These are phyloP conservation scores for Apiospora koreana DNA, from an alignment of 2,329 filamentous ascomycete genomes.

Conservation along the genomic window DNA sequence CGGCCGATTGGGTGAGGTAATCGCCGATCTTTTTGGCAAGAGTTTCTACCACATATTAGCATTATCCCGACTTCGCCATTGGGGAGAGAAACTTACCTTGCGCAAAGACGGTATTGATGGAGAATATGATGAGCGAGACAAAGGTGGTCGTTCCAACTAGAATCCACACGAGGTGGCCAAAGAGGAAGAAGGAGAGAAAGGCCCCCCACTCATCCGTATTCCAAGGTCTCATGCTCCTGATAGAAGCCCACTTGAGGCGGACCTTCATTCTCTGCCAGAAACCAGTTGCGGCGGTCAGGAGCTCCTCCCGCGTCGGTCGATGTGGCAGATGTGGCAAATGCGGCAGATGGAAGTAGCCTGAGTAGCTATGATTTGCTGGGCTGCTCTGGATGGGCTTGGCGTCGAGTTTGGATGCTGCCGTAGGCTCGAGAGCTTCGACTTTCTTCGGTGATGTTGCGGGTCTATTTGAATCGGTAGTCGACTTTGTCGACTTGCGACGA, in stretches of 20 bases:
- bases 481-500: conserved; percentile 34
- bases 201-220: conserved; percentile 96
- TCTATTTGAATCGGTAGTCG: conserved; percentile 24
- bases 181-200: conserved; percentile 89
- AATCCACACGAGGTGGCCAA: conserved; percentile 93
- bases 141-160: conserved; percentile 97
- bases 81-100: conserved; percentile 61
- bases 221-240: conserved; percentile 89
- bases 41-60: conserved; percentile 63
- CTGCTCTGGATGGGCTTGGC: conserved; percentile 50
- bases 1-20: conserved; percentile 91
- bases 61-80: neutral
- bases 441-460: conserved; percentile 21
- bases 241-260: conserved; percentile 97
- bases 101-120: conserved; percentile 94
- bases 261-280: conserved; percentile 91
- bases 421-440: conserved; percentile 23
- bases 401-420: conserved; percentile 46
- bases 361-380: neutral
- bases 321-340: conserved; percentile 67
- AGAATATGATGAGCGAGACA: conserved; percentile 85
- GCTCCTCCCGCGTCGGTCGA: conserved; percentile 88
- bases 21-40: conserved; percentile 92
- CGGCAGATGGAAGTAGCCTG: conserved; percentile 49
- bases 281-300: conserved; percentile 86